Evolutionary conservation across 2,329 filamentous ascomycete genomes (phyloP).

Genomic region (Penicillium hesseltinei): DNA sequence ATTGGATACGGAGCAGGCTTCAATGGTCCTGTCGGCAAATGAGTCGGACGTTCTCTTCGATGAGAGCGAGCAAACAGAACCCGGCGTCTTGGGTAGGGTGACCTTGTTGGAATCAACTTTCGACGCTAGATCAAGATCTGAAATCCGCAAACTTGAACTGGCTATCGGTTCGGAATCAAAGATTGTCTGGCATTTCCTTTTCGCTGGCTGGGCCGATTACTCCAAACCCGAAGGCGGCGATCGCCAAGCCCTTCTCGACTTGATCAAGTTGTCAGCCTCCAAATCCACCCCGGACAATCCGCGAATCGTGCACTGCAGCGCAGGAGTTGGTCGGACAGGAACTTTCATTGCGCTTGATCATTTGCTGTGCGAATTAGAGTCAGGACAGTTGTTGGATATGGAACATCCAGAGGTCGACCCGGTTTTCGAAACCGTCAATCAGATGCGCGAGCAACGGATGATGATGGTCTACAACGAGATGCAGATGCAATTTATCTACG

Average conservation of each 20-base stretch:
- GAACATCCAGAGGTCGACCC: conserved; percentile 59
- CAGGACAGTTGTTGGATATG: conserved; percentile 61
- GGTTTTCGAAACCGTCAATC: conserved; percentile 75
- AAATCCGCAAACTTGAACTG: conserved; percentile 70
- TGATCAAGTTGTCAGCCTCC: conserved; percentile 50
- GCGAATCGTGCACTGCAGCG: conserved; percentile 82
- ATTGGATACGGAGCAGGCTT: conserved; percentile 51
- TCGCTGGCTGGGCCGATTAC: conserved; percentile 87
- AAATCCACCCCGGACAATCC: conserved; percentile 60
- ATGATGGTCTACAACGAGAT: conserved; percentile 91
- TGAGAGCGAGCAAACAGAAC: conserved; percentile 63
- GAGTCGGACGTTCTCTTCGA: conserved; percentile 50
- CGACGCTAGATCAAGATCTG: conserved; percentile 59
- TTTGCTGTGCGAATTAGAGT: conserved; percentile 75
- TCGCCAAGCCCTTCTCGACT: conserved; percentile 49
- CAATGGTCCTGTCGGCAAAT: conserved; percentile 42
- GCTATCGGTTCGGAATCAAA: conserved; percentile 54
- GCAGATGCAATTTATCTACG: conserved; percentile 86
- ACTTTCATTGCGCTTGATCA: conserved; percentile 97
- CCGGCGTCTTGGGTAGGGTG: conserved; percentile 64
- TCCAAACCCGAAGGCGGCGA: conserved; percentile 65
- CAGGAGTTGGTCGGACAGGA: conserved; percentile 88
- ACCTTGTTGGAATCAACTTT: conserved; percentile 56
- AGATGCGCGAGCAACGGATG: conserved; percentile 79
- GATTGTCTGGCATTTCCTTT: conserved; percentile 79